phyloP scores from a whole-genome alignment of 768 basidiomycete genomes.

The Cystofilobasidium bisporidii region DNA sequence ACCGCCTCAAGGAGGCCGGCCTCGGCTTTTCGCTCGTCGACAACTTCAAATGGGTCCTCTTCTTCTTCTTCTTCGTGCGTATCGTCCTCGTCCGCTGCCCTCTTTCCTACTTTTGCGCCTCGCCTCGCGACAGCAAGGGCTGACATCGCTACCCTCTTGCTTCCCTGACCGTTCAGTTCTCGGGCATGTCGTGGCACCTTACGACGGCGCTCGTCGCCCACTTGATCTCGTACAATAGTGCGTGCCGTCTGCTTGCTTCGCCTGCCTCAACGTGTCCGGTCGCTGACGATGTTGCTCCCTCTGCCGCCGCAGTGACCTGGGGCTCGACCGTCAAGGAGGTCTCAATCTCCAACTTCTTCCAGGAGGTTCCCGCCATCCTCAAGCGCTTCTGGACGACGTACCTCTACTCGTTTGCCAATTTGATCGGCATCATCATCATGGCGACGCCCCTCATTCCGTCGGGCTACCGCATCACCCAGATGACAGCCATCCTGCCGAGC shows the following conservation, averaged over 20 bases:
- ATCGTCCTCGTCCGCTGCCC: too few relatives aligned
- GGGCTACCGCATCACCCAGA: conserved; percentile 24
- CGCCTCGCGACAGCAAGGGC: too few relatives aligned
- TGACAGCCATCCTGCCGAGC: conserved; percentile 34
- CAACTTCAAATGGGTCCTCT: conserved; percentile 37
- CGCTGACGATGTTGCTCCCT: neutral
- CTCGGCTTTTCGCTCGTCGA: conserved; percentile 32
- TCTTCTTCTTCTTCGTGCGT: conserved; percentile 26
- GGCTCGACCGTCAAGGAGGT: conserved; percentile 28
- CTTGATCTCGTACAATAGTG: conserved; percentile 33
- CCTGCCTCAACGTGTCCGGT: neutral
- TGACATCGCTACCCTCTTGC: too few relatives aligned
- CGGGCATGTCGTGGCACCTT: conserved; percentile 27
- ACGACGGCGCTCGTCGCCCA: conserved; percentile 32
- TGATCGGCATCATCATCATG: conserved; percentile 25
- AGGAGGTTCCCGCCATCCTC: conserved; percentile 27
- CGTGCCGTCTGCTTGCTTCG: neutral
- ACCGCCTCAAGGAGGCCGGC: conserved; percentile 38
- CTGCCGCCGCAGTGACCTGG: conserved; percentile 13
- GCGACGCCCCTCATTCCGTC: conserved; percentile 18
- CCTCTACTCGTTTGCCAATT: conserved; percentile 17
- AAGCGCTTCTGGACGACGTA: conserved; percentile 26
- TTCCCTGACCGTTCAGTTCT: too few relatives aligned
- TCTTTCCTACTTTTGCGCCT: too few relatives aligned
- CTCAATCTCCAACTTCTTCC: conserved; percentile 28